Percentiles rank a stretch among this genome's conserved stretches.
Conservation (phyloP, 2,329 filamentous ascomycete species). For the Eurotiales sp. region DNA sequence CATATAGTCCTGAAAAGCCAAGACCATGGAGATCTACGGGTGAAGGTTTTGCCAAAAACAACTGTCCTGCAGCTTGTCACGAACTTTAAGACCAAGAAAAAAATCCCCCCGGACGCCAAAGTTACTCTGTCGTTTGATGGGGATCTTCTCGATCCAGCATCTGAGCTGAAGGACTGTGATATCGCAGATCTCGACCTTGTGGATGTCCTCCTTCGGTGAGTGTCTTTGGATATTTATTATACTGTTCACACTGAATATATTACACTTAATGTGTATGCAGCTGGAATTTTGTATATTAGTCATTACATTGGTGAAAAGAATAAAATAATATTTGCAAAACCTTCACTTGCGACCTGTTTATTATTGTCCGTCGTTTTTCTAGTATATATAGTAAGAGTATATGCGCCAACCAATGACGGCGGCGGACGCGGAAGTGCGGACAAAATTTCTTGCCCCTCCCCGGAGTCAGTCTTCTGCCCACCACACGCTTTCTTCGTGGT, state of each 20-base stretch:
- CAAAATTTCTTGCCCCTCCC: slow-evolving; percentile 10
- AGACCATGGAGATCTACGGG: slow-evolving; percentile 48
- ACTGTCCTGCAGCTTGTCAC: slow-evolving; percentile 59
- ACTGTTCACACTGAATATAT: too few relatives aligned
- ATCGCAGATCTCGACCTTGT: slow-evolving; percentile 71
- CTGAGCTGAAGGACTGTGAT: slow-evolving; percentile 62
- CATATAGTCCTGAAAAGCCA: slow-evolving; percentile 52
- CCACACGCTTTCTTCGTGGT: too few relatives aligned
- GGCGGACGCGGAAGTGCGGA: slow-evolving; percentile 1
- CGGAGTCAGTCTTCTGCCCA: neutral
- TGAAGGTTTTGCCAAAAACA: slow-evolving; percentile 47
- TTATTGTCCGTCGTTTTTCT: too few relatives aligned
- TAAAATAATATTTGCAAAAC: too few relatives aligned
- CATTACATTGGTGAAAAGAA: too few relatives aligned
- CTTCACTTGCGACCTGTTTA: too few relatives aligned
- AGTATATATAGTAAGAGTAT: too few relatives aligned
- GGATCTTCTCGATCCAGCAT: slow-evolving; percentile 60
- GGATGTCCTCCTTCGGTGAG: slow-evolving; percentile 66
- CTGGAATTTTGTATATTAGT: too few relatives aligned
- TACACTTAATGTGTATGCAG: too few relatives aligned
- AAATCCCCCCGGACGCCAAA: slow-evolving; percentile 49
- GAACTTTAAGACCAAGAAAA: slow-evolving; percentile 56
- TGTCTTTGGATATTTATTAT: too few relatives aligned
- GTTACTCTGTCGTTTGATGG: slow-evolving; percentile 72
- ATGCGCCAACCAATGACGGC: slow-evolving; percentile 3